phyloP scores from a whole-genome alignment of 2,329 filamentous ascomycete genomes.

The Trichoderma simmonsii region DNA sequence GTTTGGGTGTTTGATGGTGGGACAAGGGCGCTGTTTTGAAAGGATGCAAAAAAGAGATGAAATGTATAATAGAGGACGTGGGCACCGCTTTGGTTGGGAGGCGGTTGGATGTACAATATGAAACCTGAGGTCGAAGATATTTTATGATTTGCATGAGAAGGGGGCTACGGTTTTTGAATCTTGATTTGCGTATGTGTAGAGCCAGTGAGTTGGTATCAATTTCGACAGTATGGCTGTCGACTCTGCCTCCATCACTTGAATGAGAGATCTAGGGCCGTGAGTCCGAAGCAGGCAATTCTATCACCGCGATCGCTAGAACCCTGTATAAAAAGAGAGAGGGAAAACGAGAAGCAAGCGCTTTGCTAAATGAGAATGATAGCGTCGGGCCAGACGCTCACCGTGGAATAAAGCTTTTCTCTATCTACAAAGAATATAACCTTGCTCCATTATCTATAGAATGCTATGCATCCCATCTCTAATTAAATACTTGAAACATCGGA shows the following conservation, averaged over 20 bases:
- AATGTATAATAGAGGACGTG: conserved; percentile 13
- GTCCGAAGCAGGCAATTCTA: no score
- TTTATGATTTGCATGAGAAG: neutral
- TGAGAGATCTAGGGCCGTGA: no score
- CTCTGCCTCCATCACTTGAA: no score
- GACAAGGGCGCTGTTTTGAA: conserved; percentile 23
- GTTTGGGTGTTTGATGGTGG: neutral
- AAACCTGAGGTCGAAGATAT: conserved; percentile 1
- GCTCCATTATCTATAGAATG: neutral
- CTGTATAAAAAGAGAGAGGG: no score
- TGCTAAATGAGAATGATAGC: no score
- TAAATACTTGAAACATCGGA: neutral
- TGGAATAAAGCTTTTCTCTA: neutral
- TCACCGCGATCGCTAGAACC: no score
- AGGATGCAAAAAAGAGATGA: neutral
- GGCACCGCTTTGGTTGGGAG: neutral
- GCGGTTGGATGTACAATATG: conserved; percentile 17
- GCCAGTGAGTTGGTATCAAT: neutral
- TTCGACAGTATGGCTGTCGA: no score
- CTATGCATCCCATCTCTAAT: neutral
- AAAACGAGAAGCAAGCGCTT: no score
- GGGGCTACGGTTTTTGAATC: neutral
- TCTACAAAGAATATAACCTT: neutral
- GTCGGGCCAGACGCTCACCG: no score
- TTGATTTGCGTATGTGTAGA: neutral